Evolutionary conservation across 2,329 filamentous ascomycete genomes (phyloP), one percentile per base, ranked within the genome.

Genomic region (Calycina herbarum): DNA sequence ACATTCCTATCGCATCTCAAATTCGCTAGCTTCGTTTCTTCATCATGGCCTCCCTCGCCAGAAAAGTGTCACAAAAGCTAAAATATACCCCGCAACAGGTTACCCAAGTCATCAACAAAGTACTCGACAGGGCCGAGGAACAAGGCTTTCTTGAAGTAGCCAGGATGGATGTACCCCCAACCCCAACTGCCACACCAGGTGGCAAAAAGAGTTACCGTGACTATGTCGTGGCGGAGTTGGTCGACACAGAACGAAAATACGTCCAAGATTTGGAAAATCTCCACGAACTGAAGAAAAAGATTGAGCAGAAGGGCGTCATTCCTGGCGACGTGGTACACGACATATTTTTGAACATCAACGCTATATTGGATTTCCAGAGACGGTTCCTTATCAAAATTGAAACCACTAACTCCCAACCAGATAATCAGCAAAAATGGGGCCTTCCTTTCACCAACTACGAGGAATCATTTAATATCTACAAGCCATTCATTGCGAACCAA

Each of bases 401-500:
- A 80, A 96, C 96, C 33, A 96, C 94, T 45, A 97, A 98, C 74
- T 93, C 92, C 3, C 86, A 93, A 79, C 85, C 92, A 0, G 84
- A 89, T 67, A 80, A 85, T 3, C 83, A 86, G 67, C 95, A 99
- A 77, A 91, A 94, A 76, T 99, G 95, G 95, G 95, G 95, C n/a
- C 84, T 88, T n/a, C 86, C 96, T 0, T 98, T 98, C 75, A 85
- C 91, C 15, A 83, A 88, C 15, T 93, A 94, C 75, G 92, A 95
- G 76, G 92, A 95, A 66, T 87, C 89, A 0, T 97, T 99, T 77
- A 88, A 90, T 68, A 94, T 97, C 67, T 99, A 99, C 77, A 92
- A 97, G 74, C 94, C 94, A 1, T 99, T 98, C 74, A 98, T 98
- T 72, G 93, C 95, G 40, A 99, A 99, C 75, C 94, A 97, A 79